phyloP scores from a whole-genome alignment of 805 yeast genomes.

The Tanozyma kutaoensis region DNA sequence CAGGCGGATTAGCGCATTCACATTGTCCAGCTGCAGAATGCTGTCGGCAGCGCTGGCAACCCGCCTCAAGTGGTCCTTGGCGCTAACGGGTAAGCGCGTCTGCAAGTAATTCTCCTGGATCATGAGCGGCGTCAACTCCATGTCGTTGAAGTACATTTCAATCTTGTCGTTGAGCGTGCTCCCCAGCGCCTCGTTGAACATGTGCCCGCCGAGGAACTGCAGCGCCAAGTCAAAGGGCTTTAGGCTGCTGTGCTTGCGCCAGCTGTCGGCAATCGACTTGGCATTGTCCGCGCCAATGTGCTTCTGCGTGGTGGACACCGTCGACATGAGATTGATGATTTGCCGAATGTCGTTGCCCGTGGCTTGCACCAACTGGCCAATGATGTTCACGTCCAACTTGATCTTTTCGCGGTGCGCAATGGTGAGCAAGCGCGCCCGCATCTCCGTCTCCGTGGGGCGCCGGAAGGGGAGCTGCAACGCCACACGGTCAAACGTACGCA shows the following conservation, averaged over 20 bases:
- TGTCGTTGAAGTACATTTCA: constrained; percentile 80
- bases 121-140: constrained; percentile 91
- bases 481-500: constrained; percentile 87
- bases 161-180: constrained; percentile 67
- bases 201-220: constrained; percentile 43
- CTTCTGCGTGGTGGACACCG: constrained; percentile 65
- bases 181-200: constrained; percentile 38
- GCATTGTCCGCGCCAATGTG: constrained; percentile 50
- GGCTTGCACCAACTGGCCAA: constrained; percentile 73
- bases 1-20: constrained; percentile 73
- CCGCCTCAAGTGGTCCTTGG: constrained; percentile 42
- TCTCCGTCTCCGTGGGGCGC: constrained; percentile 74
- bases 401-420: constrained; percentile 80
- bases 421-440: constrained; percentile 76
- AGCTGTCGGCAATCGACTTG: constrained; percentile 46
- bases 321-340: constrained; percentile 77
- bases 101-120: constrained; percentile 82
- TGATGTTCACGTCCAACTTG: constrained; percentile 63
- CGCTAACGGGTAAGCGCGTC: constrained; percentile 45
- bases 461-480: constrained; percentile 74
- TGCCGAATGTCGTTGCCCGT: constrained; percentile 91
- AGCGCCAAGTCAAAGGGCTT: constrained; percentile 87
- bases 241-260: constrained; percentile 85
- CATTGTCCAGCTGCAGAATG: constrained; percentile 73
- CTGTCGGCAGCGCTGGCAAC: constrained; percentile 76